Percentiles rank a stretch among this genome's conserved stretches.
phyloP scores from a whole-genome alignment of 2,329 filamentous ascomycete genomes.

The Aphanocladium album region DNA sequence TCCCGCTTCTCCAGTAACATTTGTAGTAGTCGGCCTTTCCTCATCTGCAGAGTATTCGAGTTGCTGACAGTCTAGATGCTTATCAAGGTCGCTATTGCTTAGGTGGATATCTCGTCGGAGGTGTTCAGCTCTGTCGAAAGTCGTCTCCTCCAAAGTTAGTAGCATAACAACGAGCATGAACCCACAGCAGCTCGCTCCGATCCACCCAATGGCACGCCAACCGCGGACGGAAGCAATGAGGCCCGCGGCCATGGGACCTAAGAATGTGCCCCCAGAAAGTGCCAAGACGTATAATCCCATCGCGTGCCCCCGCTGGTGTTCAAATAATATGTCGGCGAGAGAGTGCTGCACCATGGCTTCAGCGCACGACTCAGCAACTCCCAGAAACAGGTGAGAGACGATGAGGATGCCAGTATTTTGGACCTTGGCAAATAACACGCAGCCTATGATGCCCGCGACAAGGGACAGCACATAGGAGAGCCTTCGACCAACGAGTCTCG shows the following conservation, averaged over 20 bases:
- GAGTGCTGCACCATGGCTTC: constrained; percentile 54
- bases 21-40: not conserved
- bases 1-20: not conserved
- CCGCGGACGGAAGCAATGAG: constrained; percentile 44
- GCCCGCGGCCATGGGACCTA: constrained; percentile 48
- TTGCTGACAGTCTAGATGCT: constrained; percentile 15
- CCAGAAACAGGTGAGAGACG: constrained; percentile 53
- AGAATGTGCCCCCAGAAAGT: constrained; percentile 51
- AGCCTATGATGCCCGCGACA: constrained; percentile 42
- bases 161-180: constrained; percentile 42
- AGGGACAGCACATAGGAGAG: constrained; percentile 51
- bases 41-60: constrained; percentile 4
- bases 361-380: constrained; percentile 51
- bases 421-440: constrained; percentile 48
- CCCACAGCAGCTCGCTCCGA: constrained; percentile 45
- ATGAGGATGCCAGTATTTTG: constrained; percentile 40
- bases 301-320: constrained; percentile 50
- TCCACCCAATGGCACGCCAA: constrained; percentile 52
- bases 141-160: constrained; percentile 50
- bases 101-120: not conserved
- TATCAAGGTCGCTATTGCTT: constrained; percentile 11
- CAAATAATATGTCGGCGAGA: constrained; percentile 52
- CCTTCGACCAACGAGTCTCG: constrained; percentile 50
- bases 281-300: constrained; percentile 52
- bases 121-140: constrained; percentile 29